Evolutionary conservation across 169 alveolate species (phyloP).

Genomic region (Plasmodium coatneyi): DNA sequence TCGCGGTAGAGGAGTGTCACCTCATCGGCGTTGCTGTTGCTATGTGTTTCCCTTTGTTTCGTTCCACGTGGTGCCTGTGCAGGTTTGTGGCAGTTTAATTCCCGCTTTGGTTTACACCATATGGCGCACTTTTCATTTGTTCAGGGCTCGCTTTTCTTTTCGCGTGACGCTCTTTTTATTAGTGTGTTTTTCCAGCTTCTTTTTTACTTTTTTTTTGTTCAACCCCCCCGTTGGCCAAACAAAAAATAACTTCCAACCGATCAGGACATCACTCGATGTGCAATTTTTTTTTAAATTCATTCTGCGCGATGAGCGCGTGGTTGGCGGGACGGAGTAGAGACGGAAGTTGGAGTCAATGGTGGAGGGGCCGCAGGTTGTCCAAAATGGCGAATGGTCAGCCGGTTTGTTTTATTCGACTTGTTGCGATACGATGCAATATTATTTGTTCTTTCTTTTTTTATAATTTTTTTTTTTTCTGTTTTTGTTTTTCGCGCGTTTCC

Average conservation of each 20-base stretch:
- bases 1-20: constrained; percentile 5
- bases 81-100: no score
- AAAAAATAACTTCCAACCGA: background rate
- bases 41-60: background rate
- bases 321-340: background rate
- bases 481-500: background rate
- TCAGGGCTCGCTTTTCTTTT: background rate
- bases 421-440: background rate
- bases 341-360: background rate
- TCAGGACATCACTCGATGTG: background rate
- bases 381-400: background rate
- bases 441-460: background rate
- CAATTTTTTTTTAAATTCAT: background rate
- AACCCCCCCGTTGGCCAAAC: background rate
- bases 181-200: background rate
- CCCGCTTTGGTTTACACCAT: no score
- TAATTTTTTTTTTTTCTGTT: background rate
- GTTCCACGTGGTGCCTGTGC: background rate
- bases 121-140: background rate
- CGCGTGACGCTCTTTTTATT: background rate
- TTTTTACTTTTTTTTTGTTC: background rate
- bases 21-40: background rate
- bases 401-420: background rate
- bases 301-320: background rate
- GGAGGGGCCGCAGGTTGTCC: background rate